Evolutionary conservation across 345 rosid genomes (phyloP).

Genomic region (Gossypium thurberi): DNA sequence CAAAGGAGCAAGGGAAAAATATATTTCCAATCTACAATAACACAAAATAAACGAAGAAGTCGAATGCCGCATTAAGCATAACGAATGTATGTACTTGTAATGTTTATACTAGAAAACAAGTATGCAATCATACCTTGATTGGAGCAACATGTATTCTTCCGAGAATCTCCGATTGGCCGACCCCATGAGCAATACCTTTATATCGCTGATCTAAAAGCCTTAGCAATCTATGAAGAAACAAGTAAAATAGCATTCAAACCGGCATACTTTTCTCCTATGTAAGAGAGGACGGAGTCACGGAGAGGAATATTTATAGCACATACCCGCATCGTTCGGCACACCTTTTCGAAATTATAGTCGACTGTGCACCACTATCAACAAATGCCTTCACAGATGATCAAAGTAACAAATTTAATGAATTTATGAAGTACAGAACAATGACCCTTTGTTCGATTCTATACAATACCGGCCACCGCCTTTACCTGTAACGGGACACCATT

Average conservation of each 20-base stretch:
- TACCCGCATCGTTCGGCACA: slow-evolving; percentile 98
- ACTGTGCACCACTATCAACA: slow-evolving; percentile 98
- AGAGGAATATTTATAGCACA: slow-evolving; percentile 13
- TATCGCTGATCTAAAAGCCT: slow-evolving; percentile 90
- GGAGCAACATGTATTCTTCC: slow-evolving; percentile 98
- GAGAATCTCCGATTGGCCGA: slow-evolving; percentile 95
- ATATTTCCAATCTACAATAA: slow-evolving; percentile 64
- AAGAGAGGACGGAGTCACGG: neutral
- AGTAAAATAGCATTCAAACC: too few relatives aligned
- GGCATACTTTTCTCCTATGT: neutral
- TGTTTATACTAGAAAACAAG: neutral
- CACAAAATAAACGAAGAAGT: slow-evolving; percentile 3
- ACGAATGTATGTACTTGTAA: neutral
- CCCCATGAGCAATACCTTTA: slow-evolving; percentile 96
- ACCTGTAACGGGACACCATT: slow-evolving; percentile 93
- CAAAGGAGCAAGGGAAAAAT: slow-evolving; percentile 87
- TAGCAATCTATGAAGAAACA: slow-evolving; percentile 38
- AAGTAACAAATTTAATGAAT: neutral
- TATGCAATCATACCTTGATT: slow-evolving; percentile 55
- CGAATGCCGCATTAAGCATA: neutral
- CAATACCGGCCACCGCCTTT: slow-evolving; percentile 13
- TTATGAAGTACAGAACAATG: neutral
- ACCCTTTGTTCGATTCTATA: neutral
- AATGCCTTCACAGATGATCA: slow-evolving; percentile 63
- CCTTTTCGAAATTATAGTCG: slow-evolving; percentile 94